Evolutionary conservation across 2,329 filamentous ascomycete species (phyloP).

Genomic region (Epichloe bromicola): DNA sequence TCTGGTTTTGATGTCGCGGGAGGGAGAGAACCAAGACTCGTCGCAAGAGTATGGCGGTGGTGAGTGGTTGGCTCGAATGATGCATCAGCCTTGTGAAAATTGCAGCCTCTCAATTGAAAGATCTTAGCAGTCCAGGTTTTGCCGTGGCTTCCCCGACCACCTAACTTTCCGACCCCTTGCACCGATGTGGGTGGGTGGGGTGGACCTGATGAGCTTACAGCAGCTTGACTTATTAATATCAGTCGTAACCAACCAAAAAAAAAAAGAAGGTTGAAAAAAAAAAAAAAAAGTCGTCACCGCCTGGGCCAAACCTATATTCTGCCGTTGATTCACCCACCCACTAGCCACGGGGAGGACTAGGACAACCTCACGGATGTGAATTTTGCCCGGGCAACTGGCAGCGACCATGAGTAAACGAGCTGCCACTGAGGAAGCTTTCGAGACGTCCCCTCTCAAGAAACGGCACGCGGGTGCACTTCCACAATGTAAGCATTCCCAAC

Average conservation of each 20-base stretch:
- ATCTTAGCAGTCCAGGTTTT: slow-evolving; percentile 10
- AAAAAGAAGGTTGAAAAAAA: slow-evolving; percentile 8
- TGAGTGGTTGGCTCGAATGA: not conserved
- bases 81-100: slow-evolving; percentile 18
- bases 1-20: not conserved
- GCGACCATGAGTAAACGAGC: slow-evolving; percentile 21
- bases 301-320: slow-evolving; percentile 19
- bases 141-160: slow-evolving; percentile 18
- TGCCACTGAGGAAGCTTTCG: slow-evolving; percentile 13
- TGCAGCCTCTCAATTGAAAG: slow-evolving; percentile 12
- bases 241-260: slow-evolving; percentile 14
- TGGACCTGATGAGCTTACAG: not conserved
- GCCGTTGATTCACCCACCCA: slow-evolving; percentile 10
- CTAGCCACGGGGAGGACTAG: not conserved
- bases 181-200: not conserved
- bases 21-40: not conserved
- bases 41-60: not conserved
- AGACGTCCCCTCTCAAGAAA: slow-evolving; percentile 16
- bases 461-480: slow-evolving; percentile 10
- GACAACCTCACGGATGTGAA: not conserved
- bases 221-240: not conserved
- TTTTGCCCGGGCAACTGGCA: not conserved
- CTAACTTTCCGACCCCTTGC: not conserved
- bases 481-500: slow-evolving; percentile 11
- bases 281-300: slow-evolving; percentile 19